These are phyloP conservation scores for Nidularia pulvinata DNA, from an alignment of 768 basidiomycete species.

Conservation along the genomic window DNA sequence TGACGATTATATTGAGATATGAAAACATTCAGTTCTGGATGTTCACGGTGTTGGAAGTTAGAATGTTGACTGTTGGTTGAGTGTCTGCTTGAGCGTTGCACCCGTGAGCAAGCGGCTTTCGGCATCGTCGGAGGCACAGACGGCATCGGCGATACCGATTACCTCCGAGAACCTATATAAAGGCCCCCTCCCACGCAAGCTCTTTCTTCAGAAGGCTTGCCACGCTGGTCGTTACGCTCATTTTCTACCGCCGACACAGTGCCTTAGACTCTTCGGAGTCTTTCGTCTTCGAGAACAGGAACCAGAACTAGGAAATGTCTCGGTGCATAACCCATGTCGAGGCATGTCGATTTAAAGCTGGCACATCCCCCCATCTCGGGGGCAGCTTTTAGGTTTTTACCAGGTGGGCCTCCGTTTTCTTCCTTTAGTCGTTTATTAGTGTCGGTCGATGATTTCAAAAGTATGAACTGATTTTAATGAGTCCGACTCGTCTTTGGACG, in stretches of 20 bases:
- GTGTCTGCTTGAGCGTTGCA: no score
- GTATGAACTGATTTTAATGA: conserved; percentile 52
- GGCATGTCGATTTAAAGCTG: conserved; percentile 47
- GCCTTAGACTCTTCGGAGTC: conserved; percentile 40
- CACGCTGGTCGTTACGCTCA: conserved; percentile 43
- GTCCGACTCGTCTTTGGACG: conserved; percentile 33
- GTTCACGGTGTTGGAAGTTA: no score
- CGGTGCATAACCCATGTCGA: conserved; percentile 31
- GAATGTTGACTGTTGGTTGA: no score
- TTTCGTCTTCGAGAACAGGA: conserved; percentile 35
- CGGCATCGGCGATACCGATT: background rate
- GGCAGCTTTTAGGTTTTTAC: conserved; percentile 3
- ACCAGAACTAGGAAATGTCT: conserved; percentile 50
- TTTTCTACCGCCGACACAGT: conserved; percentile 42
- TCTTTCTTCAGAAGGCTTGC: conserved; percentile 36
- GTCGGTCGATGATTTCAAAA: conserved; percentile 39
- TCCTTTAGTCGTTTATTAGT: conserved; percentile 3
- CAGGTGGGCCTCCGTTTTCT: conserved; percentile 16
- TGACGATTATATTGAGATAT: no score
- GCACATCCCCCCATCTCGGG: conserved; percentile 22
- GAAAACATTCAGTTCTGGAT: no score
- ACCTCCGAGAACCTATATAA: conserved; percentile 16
- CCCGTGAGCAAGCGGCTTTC: no score
- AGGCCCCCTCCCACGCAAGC: background rate
- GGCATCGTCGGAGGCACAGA: no score